These are phyloP conservation scores for Zhuliangozyma blackwelliae DNA, from an alignment of 1,139 yeast genomes.

Conservation along the genomic window DNA sequence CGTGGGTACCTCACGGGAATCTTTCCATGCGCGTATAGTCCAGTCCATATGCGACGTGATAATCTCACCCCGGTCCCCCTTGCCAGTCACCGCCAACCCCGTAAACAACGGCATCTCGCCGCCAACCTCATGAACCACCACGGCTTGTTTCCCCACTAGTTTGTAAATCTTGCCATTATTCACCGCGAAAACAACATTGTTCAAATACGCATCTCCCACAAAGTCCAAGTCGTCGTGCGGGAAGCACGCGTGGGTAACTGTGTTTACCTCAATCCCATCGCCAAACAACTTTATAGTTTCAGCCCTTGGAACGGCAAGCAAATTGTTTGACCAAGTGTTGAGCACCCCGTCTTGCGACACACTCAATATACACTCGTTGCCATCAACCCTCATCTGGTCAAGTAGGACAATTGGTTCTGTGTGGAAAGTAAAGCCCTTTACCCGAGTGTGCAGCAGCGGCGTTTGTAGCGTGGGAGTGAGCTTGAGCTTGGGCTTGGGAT, in stretches of 20 bases:
- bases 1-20: constrained; percentile 20
- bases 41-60: constrained; percentile 28
- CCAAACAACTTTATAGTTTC: constrained; percentile 14
- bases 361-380: constrained; percentile 25
- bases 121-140: neutral
- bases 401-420: constrained; percentile 6
- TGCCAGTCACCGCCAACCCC: constrained; percentile 2
- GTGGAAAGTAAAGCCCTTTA: constrained; percentile 4
- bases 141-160: neutral
- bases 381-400: constrained; percentile 18
- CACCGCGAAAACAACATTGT: constrained; percentile 3
- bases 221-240: constrained; percentile 2
- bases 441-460: constrained; percentile 1
- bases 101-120: constrained; percentile 1
- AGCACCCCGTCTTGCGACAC: constrained; percentile 33
- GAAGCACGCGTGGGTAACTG: neutral
- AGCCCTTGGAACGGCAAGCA: constrained; percentile 29
- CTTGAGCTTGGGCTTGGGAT: constrained; percentile 18
- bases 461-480: constrained; percentile 2
- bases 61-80: constrained; percentile 7
- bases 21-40: constrained; percentile 25
- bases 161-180: constrained; percentile 7
- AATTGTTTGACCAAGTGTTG: constrained; percentile 39
- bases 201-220: constrained; percentile 4
- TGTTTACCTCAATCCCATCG: neutral